Evolutionary conservation across 192 early-diverging fungal genomes (phyloP), one percentile per base, ranked within the genome.

Genomic region (Linderina pennispora): DNA sequence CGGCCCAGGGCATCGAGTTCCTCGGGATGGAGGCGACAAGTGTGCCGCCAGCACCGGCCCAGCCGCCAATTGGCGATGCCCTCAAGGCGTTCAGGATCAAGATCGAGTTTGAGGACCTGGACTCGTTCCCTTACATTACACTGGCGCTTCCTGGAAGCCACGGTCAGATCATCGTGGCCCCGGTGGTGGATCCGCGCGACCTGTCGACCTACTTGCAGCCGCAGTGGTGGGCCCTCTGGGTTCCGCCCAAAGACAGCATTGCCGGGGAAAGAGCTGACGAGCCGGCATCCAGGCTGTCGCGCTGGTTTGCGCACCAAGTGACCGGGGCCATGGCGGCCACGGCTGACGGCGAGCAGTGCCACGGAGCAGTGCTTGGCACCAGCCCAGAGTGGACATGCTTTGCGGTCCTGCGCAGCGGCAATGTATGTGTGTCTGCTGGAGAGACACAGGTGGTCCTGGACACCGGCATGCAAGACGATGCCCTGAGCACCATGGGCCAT

Each of bases 1-100:
- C 45, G 7, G 57, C 61, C 22, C 68, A 72, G 26, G 68, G 68
- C 2, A 41, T 72, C 21, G 66, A 62, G 14, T 70, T 70, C 24
- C 17, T 70, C 18, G 59, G 66, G 1, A 16, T 36, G 16, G 59
- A 52, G 18, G 40, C n/a, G n/a, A n/a, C n/a, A n/a, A n/a, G n/a
- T n/a, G n/a, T 31, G 6, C 28, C 6, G 11, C 5, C 28, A 31
- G 28, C 28, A 11, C 28, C 6, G 5, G 43, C n/a, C 19, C 41
- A 57, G 14, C 31, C 32, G 9, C 14, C 24, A 22, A 43, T 65
- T 10, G 62, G 62, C n/a, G n/a, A n/a, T 17, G 54, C 57, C 1
- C 53, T 38, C 2, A 28, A 37, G 16, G 62, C 55, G 17, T 52
- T 47, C 19, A 52, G 50, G 15, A 50, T 65, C 17, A 43, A 55